These are phyloP conservation scores for Colletotrichum australisinense DNA, from an alignment of 2,329 filamentous ascomycete species.

Conservation along the genomic window DNA sequence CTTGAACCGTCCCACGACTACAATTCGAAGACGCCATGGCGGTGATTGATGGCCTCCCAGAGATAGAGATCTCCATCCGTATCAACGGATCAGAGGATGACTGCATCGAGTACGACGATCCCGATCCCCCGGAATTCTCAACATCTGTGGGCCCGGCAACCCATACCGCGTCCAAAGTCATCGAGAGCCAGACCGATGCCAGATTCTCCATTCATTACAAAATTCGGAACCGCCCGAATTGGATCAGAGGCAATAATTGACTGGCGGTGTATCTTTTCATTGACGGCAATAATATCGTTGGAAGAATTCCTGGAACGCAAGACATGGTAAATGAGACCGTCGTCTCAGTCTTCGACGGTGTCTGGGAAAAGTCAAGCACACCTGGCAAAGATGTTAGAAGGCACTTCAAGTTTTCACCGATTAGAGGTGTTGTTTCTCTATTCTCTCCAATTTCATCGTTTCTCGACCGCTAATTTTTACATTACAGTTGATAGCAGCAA, in stretches of 20 bases:
- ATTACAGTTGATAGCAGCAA: background rate
- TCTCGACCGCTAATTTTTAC: too few species aligned
- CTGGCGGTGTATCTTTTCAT: too few species aligned
- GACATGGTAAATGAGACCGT: too few species aligned
- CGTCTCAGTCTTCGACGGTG: accelerated
- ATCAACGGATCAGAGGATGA: background rate
- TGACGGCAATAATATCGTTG: too few species aligned
- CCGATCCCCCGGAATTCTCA: background rate
- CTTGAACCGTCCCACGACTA: background rate
- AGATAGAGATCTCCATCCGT: background rate
- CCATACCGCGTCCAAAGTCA: conserved; percentile 1
- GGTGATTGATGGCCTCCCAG: conserved; percentile 11
- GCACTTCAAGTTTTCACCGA: background rate
- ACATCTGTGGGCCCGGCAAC: background rate
- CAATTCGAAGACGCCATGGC: background rate
- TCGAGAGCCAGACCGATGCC: conserved; percentile 6
- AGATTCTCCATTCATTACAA: background rate
- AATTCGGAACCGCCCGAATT: background rate
- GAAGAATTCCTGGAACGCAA: too few species aligned
- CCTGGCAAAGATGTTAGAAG: background rate
- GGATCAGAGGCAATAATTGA: too few species aligned
- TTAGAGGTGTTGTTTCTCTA: background rate
- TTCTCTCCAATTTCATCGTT: too few species aligned
- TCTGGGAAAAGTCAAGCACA: accelerated
- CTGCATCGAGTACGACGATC: conserved; percentile 16